Conservation (phyloP, 345 rosid species). For the Gynandropsis gynandra region DNA sequence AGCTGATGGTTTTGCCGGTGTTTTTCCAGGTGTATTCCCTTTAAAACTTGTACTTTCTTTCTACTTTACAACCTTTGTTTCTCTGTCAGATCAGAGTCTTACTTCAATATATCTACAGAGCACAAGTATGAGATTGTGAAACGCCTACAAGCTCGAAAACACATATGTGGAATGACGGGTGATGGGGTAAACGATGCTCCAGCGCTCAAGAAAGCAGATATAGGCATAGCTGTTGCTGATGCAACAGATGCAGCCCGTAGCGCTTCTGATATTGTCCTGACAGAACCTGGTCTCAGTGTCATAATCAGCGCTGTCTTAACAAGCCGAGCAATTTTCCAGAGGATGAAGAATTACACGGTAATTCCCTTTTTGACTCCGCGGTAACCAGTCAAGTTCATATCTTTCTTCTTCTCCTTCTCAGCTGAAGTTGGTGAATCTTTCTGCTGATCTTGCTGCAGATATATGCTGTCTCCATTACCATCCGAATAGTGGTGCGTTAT, state of each 20-base stretch:
- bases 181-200: slow-evolving; percentile 75
- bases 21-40: slow-evolving; percentile 48
- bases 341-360: slow-evolving; percentile 74
- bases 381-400: neutral
- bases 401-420: neutral
- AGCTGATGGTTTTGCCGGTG: slow-evolving; percentile 66
- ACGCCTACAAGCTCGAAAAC: slow-evolving; percentile 65
- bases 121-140: slow-evolving; percentile 72
- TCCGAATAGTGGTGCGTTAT: neutral
- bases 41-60: neutral
- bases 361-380: neutral
- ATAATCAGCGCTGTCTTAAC: slow-evolving; percentile 63
- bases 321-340: slow-evolving; percentile 54
- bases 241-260: slow-evolving; percentile 75
- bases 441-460: neutral
- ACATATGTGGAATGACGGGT: slow-evolving; percentile 68
- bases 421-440: too few species aligned
- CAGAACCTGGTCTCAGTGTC: slow-evolving; percentile 64
- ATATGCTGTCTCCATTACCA: slow-evolving; percentile 2
- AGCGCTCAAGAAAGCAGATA: slow-evolving; percentile 64
- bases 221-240: slow-evolving; percentile 69
- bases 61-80: too few species aligned
- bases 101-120: slow-evolving; percentile 17
- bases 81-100: neutral
- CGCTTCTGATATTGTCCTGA: slow-evolving; percentile 64